A percentile compares a stretch with the other conserved stretches of the same genome.
phyloP scores from a whole-genome alignment of 371 early-diverging fungal species.

The Neoconidiobolus thromboides region DNA sequence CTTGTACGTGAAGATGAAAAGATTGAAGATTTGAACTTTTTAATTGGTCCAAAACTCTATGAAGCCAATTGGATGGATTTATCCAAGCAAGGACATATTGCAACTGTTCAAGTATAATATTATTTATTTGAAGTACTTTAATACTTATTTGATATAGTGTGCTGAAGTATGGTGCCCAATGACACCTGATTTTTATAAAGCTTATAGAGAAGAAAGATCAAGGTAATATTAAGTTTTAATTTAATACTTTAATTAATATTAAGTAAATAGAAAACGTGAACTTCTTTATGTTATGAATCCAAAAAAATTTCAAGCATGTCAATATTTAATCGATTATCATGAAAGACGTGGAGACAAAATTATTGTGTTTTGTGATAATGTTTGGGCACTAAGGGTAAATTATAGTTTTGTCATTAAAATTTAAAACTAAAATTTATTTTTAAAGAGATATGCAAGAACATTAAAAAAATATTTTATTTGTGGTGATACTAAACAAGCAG shows the following conservation, averaged over 20 bases:
- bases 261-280: constrained; percentile 39
- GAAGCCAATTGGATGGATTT: constrained; percentile 99
- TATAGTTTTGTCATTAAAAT: too few species aligned
- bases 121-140: too few species aligned
- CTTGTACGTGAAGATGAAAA: constrained; percentile 99
- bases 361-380: constrained; percentile 99
- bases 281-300: constrained; percentile 97
- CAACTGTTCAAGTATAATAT: constrained; percentile 59
- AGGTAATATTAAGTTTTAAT: neutral
- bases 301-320: constrained; percentile 94
- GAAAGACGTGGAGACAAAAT: constrained; percentile 98
- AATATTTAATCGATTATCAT: constrained; percentile 92
- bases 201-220: constrained; percentile 62
- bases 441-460: constrained; percentile 80
- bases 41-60: constrained; percentile 99
- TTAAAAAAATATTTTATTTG: constrained; percentile 92
- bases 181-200: constrained; percentile 95
- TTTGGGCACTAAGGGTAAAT: constrained; percentile 67
- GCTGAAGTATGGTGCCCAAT: constrained; percentile 99
- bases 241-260: neutral
- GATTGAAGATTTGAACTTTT: constrained; percentile 96
- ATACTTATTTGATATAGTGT: constrained; percentile 35
- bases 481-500: constrained; percentile 90
- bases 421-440: too few species aligned
- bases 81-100: constrained; percentile 95